Conservation (phyloP, 306 rosid genomes). For the Pterocarpus santalinus region DNA sequence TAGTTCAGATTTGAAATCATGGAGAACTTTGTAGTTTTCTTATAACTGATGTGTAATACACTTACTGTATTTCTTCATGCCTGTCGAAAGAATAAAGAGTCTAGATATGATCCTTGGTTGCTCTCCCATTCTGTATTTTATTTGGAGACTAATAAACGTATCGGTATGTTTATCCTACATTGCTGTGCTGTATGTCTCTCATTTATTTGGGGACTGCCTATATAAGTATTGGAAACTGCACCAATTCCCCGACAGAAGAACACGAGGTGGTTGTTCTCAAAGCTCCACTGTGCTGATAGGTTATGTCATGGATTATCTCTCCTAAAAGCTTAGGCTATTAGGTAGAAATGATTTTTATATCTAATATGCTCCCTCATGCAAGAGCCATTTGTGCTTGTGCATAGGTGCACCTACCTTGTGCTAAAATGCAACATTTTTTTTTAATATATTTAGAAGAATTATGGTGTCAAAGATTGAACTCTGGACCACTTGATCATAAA, state of each 20-base stretch:
- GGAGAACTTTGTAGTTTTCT: conserved; percentile 38
- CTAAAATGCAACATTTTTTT: background rate
- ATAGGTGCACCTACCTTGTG: background rate
- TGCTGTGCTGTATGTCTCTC: conserved; percentile 28
- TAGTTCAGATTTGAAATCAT: conserved; percentile 52
- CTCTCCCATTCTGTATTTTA: conserved; percentile 26
- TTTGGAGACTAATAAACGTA: background rate
- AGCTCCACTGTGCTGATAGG: conserved; percentile 25
- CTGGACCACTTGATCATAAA: background rate
- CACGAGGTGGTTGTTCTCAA: conserved; percentile 21
- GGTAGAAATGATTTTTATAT: background rate
- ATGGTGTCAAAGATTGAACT: background rate
- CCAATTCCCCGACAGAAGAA: conserved; percentile 1
- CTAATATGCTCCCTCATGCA: background rate
- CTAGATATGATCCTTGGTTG: conserved; percentile 35
- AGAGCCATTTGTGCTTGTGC: background rate
- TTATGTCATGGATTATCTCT: background rate
- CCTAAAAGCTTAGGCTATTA: background rate
- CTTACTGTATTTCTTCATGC: conserved; percentile 21
- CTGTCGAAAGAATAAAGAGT: conserved; percentile 30
- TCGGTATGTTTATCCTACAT: conserved; percentile 20
- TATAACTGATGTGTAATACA: conserved; percentile 21
- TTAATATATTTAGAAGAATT: background rate
- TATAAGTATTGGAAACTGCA: conserved; percentile 21
- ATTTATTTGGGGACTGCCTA: conserved; percentile 38